These are phyloP conservation scores for Persicaria tinctoria DNA, from an alignment of 148 eudicot genomes.

Conservation along the genomic window DNA sequence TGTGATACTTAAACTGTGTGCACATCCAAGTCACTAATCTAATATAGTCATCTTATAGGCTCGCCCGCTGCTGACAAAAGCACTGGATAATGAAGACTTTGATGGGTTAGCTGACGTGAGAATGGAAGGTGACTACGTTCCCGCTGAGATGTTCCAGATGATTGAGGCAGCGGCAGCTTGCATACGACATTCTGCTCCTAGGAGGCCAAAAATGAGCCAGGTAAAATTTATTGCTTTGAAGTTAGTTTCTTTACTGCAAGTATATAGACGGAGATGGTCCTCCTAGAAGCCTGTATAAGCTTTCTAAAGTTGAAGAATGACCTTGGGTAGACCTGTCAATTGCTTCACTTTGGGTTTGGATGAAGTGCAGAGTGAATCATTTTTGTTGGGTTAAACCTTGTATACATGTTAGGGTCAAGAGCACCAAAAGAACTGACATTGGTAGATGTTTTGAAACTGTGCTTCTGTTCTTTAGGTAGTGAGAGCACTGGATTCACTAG, in stretches of 20 bases:
- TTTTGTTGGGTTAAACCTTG: too few species aligned
- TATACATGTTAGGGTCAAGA: too few species aligned
- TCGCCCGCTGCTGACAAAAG: constrained; percentile 75
- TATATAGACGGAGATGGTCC: background rate
- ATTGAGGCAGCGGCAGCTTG: constrained; percentile 98
- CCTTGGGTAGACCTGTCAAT: too few species aligned
- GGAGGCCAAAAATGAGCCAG: constrained; percentile 94
- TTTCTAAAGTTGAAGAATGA: too few species aligned
- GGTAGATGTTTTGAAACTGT: background rate
- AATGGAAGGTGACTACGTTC: constrained; percentile 52
- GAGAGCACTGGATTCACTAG: constrained; percentile 65
- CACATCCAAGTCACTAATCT: background rate
- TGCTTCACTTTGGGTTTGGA: too few species aligned
- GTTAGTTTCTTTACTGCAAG: background rate
- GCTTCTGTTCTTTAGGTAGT: constrained; percentile 44
- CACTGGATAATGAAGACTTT: constrained; percentile 62
- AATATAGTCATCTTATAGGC: constrained; percentile 34
- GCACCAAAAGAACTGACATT: background rate
- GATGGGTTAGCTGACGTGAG: constrained; percentile 67
- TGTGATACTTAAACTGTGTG: too few species aligned
- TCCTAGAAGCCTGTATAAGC: too few species aligned
- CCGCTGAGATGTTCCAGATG: constrained; percentile 70
- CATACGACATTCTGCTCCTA: constrained; percentile 71
- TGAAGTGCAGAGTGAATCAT: too few species aligned
- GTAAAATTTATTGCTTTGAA: constrained; percentile 21